Conservation (phyloP, 1,139 yeast species). For the Debaryomycetaceae sp. region DNA sequence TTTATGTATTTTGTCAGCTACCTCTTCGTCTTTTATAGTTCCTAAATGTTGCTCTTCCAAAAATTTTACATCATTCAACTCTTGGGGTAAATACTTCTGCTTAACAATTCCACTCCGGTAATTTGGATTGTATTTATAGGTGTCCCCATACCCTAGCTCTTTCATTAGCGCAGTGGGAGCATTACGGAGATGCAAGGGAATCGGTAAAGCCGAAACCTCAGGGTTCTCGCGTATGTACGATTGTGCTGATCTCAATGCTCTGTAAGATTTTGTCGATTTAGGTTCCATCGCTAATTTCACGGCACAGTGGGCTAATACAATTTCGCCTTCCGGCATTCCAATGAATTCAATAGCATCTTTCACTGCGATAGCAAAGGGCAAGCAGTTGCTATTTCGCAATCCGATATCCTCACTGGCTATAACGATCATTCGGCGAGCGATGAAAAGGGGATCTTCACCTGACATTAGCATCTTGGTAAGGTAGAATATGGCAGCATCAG, state of each 20-base stretch:
- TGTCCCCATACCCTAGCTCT: constrained; percentile 79
- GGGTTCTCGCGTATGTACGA: constrained; percentile 55
- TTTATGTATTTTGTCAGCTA: constrained; percentile 18
- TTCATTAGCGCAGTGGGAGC: constrained; percentile 93
- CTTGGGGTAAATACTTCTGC: constrained; percentile 69
- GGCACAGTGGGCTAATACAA: constrained; percentile 87
- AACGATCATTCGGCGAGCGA: constrained; percentile 88
- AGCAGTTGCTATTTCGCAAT: constrained; percentile 70
- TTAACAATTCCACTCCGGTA: constrained; percentile 66
- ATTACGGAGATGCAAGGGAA: constrained; percentile 81
- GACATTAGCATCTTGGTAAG: constrained; percentile 83
- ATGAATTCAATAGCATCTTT: constrained; percentile 85
- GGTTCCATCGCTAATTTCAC: constrained; percentile 81
- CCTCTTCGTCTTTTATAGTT: constrained; percentile 21
- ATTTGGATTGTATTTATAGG: constrained; percentile 85
- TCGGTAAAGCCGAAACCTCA: constrained; percentile 57
- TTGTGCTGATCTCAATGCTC: constrained; percentile 72
- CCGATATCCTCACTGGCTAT: constrained; percentile 94
- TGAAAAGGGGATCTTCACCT: constrained; percentile 90
- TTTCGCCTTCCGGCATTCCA: constrained; percentile 97
- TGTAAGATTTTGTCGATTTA: constrained; percentile 80
- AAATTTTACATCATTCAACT: constrained; percentile 31
- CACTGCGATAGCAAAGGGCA: constrained; percentile 84
- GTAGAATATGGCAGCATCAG: constrained; percentile 87
- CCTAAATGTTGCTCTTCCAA: constrained; percentile 41